These are phyloP conservation scores for Penicillium verhagenii DNA, from an alignment of 495 filamentous ascomycete genomes.

Conservation along the genomic window DNA sequence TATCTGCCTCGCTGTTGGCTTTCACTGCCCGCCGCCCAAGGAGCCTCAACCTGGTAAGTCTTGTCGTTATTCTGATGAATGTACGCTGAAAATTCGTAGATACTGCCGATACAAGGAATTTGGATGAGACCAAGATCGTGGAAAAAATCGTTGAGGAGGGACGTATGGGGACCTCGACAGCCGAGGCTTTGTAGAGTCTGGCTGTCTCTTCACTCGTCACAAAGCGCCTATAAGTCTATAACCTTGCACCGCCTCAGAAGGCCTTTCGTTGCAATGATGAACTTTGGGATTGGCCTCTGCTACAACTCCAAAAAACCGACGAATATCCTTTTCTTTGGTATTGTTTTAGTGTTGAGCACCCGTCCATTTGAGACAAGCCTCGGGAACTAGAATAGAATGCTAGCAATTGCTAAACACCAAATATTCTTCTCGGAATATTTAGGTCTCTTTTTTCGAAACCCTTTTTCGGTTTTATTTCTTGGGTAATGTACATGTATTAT, in stretches of 20 bases:
- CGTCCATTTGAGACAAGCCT: not conserved
- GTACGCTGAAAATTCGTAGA: not conserved
- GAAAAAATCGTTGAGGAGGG: not conserved
- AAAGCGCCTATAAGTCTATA: not conserved
- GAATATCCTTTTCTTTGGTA: not conserved
- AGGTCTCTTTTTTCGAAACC: not conserved
- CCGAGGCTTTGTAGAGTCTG: not conserved
- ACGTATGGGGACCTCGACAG: not conserved
- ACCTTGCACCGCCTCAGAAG: not conserved
- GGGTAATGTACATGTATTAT: too few relatives aligned
- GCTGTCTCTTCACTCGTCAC: not conserved
- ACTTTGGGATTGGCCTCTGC: not conserved
- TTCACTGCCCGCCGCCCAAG: slow-evolving; percentile 5
- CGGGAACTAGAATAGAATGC: not conserved
- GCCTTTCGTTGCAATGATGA: not conserved
- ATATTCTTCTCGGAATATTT: not conserved
- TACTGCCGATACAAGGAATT: not conserved
- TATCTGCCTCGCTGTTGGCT: slow-evolving; percentile 10
- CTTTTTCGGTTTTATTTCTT: too few relatives aligned
- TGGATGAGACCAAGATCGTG: not conserved
- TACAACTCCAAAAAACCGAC: not conserved
- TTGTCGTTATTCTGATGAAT: not conserved
- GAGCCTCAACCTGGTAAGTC: not conserved
- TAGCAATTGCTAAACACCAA: not conserved
- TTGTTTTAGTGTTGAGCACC: not conserved